phyloP scores from a whole-genome alignment of 805 yeast species.

The Ascoidea asiatica region DNA sequence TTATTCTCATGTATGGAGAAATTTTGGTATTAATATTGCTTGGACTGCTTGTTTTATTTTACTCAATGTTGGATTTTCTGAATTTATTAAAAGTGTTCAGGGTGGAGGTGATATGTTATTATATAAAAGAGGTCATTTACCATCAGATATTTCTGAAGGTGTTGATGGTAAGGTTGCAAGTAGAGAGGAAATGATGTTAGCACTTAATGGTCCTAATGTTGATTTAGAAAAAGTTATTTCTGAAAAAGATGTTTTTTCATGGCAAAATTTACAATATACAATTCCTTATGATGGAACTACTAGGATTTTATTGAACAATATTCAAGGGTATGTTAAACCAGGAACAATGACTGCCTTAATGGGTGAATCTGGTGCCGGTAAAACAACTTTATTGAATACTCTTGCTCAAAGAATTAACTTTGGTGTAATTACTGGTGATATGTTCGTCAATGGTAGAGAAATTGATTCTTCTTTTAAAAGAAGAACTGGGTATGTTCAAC shows the following conservation, averaged over 20 bases:
- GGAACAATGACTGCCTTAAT: constrained; percentile 45
- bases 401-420: constrained; percentile 38
- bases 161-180: constrained; percentile 23
- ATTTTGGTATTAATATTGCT: constrained; percentile 53
- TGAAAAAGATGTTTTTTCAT: constrained; percentile 33
- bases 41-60: constrained; percentile 22
- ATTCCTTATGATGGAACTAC: constrained; percentile 28
- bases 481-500: constrained; percentile 46
- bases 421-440: constrained; percentile 46
- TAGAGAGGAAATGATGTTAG: constrained; percentile 24
- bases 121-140: constrained; percentile 17
- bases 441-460: constrained; percentile 40
- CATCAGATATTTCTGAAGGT: constrained; percentile 4
- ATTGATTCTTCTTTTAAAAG: constrained; percentile 37
- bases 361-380: constrained; percentile 59
- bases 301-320: constrained; percentile 15
- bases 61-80: constrained; percentile 13
- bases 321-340: constrained; percentile 56
- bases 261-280: constrained; percentile 45
- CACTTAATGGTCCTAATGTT: constrained; percentile 19
- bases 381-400: constrained; percentile 40
- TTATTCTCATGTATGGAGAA: constrained; percentile 64
- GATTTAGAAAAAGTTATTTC: constrained; percentile 13
- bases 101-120: constrained; percentile 16
- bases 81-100: constrained; percentile 9